Evolutionary conservation across 805 yeast species (phyloP).

Genomic region (Phaffomyces opuntiae): DNA sequence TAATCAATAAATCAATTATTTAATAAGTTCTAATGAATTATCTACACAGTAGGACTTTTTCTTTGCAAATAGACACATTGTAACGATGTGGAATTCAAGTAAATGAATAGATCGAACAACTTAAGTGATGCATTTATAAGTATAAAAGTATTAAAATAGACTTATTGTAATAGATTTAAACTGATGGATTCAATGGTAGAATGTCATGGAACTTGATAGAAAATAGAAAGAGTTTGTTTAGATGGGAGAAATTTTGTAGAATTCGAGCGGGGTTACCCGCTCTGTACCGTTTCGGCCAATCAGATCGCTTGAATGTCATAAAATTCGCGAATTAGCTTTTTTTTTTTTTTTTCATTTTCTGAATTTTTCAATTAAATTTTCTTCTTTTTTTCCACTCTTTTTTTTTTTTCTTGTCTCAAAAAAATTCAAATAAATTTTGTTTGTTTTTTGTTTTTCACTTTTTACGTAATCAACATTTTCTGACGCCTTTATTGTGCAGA

Average conservation of each 20-base stretch:
- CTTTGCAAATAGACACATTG: conserved; percentile 28
- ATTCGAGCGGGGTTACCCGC: no score
- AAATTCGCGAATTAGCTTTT: no score
- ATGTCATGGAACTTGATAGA: no score
- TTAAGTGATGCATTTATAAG: conserved; percentile 15
- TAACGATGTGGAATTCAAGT: conserved; percentile 14
- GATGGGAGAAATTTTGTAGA: no score
- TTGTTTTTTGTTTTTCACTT: background rate
- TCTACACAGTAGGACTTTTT: background rate
- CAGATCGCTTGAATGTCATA: no score
- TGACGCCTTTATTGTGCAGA: conserved; percentile 27
- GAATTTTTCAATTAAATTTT: background rate
- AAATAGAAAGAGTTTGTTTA: no score
- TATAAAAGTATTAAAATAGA: background rate
- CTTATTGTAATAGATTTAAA: background rate
- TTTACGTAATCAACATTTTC: conserved; percentile 1
- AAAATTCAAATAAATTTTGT: background rate
- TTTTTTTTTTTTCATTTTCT: no score
- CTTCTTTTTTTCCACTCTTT: background rate
- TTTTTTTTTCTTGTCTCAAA: background rate
- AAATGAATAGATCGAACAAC: conserved; percentile 14
- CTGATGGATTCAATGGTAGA: no score
- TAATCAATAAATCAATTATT: no score
- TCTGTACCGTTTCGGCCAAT: no score
- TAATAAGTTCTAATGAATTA: background rate